Evolutionary conservation across 2,329 filamentous ascomycete genomes (phyloP), one percentile per base, ranked within the genome.

Genomic region (Cladophialophora carrionii): DNA sequence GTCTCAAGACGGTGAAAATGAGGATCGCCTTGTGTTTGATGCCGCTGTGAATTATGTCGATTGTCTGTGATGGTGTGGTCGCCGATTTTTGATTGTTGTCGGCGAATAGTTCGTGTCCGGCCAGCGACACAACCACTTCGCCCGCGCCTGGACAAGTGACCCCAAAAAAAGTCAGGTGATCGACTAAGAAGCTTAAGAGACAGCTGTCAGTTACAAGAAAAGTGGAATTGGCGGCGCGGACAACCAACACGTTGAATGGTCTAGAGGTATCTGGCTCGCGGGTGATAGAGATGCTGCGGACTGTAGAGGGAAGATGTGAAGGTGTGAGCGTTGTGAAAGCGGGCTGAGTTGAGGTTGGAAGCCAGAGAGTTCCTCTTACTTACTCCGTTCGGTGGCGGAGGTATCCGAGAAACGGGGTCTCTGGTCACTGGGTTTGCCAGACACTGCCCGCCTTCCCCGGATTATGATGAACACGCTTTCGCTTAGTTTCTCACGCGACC

Each of bases 401-500:
- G 57, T 34, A 62, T 62, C 65, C 61, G 65, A 67, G 48, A 59
- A 58, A 57, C n/a, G 52, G 52, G 37, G 37, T 43, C 37, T n/a
- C 37, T 31, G 37, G 43, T 54, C 26, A 34, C 22, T 34, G 46
- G 57, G 43, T 60, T 37, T 60, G 34, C 20, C 20, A 56, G 55
- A 6, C 56, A 52, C 46, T 54, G 56, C 57, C 62, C 62, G 62
- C 57, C 43, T 65, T 65, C 62, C 62, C 62, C 62, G 62, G 62
- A 65, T 65, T 65, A 48, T 61, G 51, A 64, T 54, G 34, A 60
- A 55, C 48, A 54, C 51, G 49, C 52, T 60, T 55, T 51, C 55
- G 60, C 51, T 61, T 56, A 60, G 59, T 52, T 32, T 53, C 56
- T 60, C 59, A 65, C 63, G 59, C 63, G 59, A 65, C 63, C 56